Evolutionary conservation across 176 grass and related monocot genomes (phyloP), one percentile per base, ranked within the genome.

Genomic region (Aegilops umbellulata): DNA sequence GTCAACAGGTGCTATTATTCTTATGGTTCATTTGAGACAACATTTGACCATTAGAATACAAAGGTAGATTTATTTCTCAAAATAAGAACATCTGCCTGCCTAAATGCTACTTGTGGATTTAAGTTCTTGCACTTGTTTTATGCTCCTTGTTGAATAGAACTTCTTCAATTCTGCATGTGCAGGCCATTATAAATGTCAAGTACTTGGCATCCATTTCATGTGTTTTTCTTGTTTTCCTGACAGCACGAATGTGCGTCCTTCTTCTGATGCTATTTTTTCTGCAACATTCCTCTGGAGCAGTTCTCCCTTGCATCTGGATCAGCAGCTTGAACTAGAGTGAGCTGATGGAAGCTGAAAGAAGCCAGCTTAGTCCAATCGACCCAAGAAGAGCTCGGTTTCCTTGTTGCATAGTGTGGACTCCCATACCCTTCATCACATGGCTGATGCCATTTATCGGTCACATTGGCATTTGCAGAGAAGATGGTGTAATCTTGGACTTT

Each of bases 401-500:
- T 27, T 89, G 86, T 67, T 98, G 93, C 67, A 80, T 98, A 60
- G 96, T 98, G 64, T 98, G 93, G 96, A 98, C 96, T 24, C 93
- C 96, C 16, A 84, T 98, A 84, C 96, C 96, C 31, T 82, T 98
- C 42, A 94, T 98, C 84, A 89, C 96, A 63, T 98, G 96, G 96
- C 22, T 98, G 76, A 74, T 98, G 17, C 96, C 96, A 3, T 98
- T 98, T 86, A 88, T 98, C 3, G 96, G 96, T 2, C 96, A 98
- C 83, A 89, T 98, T 65, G 96, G 96, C 6, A 98, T 95, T 17
- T 95, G 93, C 82, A 91, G 91, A 91, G 96, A 98, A 84, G 96
- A 98, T 80, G 93, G 96, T 61, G 93, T 98, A 3, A 98, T 95
- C 73, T 81, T 98, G 82, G 96, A 98, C 86, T 98, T 98, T 11